Evolutionary conservation across 768 basidiomycete species (phyloP).

Genomic region (Mycena maculata): DNA sequence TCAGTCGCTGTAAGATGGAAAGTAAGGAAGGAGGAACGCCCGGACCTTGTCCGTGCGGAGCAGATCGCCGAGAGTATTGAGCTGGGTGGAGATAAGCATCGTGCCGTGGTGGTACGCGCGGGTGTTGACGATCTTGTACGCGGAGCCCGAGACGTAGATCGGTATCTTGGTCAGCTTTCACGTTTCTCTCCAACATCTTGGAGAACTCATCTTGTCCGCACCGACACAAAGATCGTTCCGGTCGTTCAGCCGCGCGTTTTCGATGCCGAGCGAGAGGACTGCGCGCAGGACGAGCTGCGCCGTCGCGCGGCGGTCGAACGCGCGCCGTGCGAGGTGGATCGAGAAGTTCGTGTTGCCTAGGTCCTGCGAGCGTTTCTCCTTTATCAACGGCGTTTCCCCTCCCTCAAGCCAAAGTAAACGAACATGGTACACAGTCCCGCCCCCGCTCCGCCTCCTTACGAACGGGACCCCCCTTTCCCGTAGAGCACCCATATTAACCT

Average conservation of each 20-base stretch:
- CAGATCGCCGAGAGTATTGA: slow-evolving; percentile 78
- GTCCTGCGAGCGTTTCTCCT: too few relatives aligned
- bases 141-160: slow-evolving; percentile 92
- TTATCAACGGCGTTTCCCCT: too few relatives aligned
- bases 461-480: slow-evolving; percentile 70
- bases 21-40: slow-evolving; percentile 28
- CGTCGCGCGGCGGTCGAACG: slow-evolving; percentile 84
- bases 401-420: too few relatives aligned
- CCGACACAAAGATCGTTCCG: slow-evolving; percentile 93
- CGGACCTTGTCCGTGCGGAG: slow-evolving; percentile 73
- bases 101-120: slow-evolving; percentile 98
- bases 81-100: slow-evolving; percentile 90
- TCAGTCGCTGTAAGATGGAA: background rate
- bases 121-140: slow-evolving; percentile 92
- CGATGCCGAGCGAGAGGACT: slow-evolving; percentile 77
- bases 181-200: too few relatives aligned
- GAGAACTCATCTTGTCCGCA: slow-evolving; percentile 81
- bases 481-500: slow-evolving; percentile 81
- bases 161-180: slow-evolving; percentile 28
- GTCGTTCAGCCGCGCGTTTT: slow-evolving; percentile 80
- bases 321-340: slow-evolving; percentile 83
- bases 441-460: slow-evolving; percentile 89
- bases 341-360: slow-evolving; percentile 98
- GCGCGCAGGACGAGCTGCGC: slow-evolving; percentile 83
- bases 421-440: slow-evolving; percentile 97